Evolutionary conservation across 179 eudicot species (phyloP), one percentile per base, ranked within the genome.

Genomic region (Heliamphora pulchella): DNA sequence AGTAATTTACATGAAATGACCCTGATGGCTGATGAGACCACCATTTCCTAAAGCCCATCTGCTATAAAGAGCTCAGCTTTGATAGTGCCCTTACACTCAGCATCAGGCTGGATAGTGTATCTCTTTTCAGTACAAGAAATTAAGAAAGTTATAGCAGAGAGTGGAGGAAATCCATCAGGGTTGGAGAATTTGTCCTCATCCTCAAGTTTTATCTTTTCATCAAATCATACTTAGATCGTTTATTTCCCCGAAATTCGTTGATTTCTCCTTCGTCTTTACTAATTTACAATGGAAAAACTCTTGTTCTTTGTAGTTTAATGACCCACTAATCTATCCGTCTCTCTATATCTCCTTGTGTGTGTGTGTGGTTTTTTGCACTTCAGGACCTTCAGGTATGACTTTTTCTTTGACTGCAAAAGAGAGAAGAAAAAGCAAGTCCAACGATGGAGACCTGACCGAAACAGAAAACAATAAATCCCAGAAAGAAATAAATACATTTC

Each of bases 361-460:
- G 31, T 31, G 31, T 31, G 31, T 80, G 67, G 67, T 54, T 44
- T 13, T 68, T 0, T 31, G 39, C 50, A 62, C 18, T 5, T 57
- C 59, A 46, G 77, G 50, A 47, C 80, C 47, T 20, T 70, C 71
- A 79, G 79, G 43, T 80, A 43, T 83, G 70, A 74, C 86, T 48
- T 82, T 5, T 85, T 76, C 74, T 71, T 89, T 85, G 88, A 87
- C 91, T 84, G 88, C 61, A 82, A 85, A 82, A 81, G 83, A 85
- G 74, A 74, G 80, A 80, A 83, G 87, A 77, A 81, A 74, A 66
- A 79, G 78, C 82, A 79, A 81, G 83, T 82, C 74, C 76, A 74
- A 68, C 17, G 93, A 92, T 84, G 82, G 86, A 87, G 91, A 92
- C 94, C 84, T 82, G 84, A 89, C 92, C 83, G 10, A 59, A 44